These are phyloP conservation scores for Naganishia vaughanmartiniae DNA, from an alignment of 768 basidiomycete species.

Conservation along the genomic window DNA sequence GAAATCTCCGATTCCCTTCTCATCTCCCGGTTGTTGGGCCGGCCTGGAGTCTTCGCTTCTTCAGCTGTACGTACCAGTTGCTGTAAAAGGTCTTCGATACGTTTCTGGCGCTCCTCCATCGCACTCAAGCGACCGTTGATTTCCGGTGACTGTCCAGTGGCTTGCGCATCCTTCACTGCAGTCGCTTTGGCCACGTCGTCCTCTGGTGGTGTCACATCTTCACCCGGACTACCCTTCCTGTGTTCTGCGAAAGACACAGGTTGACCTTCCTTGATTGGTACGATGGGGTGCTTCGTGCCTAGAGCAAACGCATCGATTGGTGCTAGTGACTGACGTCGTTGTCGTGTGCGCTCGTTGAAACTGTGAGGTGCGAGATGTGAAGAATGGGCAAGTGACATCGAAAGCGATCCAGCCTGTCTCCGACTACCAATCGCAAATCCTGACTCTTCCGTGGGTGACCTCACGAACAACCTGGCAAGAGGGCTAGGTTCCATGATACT, in stretches of 20 bases:
- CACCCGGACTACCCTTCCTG: neutral
- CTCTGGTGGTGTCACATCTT: neutral
- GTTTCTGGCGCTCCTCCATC: constrained; percentile 44
- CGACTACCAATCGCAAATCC: constrained; percentile 26
- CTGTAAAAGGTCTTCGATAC: constrained; percentile 46
- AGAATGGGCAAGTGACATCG: constrained; percentile 32
- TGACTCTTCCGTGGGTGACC: constrained; percentile 31
- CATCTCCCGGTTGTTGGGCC: neutral
- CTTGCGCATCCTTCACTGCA: constrained; percentile 31
- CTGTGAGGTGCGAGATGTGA: constrained; percentile 2
- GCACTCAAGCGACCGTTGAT: constrained; percentile 34
- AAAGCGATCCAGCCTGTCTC: constrained; percentile 13
- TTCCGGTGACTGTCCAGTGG: constrained; percentile 10
- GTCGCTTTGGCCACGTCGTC: constrained; percentile 41
- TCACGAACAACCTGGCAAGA: constrained; percentile 46
- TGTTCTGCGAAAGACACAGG: neutral
- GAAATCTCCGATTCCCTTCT: constrained; percentile 16
- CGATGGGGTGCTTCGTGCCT: constrained; percentile 13
- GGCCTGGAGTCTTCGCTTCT: neutral
- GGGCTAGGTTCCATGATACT: constrained; percentile 49
- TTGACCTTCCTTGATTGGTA: constrained; percentile 19
- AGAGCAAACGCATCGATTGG: constrained; percentile 23
- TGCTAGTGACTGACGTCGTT: neutral
- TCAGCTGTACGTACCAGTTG: constrained; percentile 30
- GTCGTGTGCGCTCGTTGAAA: neutral